Conservation (phyloP, 192 early-diverging fungal genomes). For the Phycomyces blakesleeanus region DNA sequence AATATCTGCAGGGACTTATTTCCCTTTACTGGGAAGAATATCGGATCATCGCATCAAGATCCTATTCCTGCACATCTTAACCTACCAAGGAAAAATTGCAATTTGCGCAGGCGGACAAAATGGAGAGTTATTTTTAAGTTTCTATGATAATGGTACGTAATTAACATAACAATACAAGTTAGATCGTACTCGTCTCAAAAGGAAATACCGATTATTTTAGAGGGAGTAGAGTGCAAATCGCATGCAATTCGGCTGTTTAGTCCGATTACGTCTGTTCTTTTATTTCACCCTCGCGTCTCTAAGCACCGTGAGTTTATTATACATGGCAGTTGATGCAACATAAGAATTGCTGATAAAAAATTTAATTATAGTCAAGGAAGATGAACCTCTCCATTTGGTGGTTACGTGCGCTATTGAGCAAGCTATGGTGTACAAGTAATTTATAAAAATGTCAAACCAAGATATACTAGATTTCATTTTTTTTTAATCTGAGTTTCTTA, state of each 20-base stretch:
- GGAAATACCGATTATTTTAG: background rate
- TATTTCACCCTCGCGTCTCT: slow-evolving; percentile 23
- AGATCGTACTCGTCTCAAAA: background rate
- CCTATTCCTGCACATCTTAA: slow-evolving; percentile 29
- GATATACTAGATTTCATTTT: background rate
- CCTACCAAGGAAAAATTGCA: slow-evolving; percentile 9
- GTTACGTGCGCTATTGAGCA: slow-evolving; percentile 57
- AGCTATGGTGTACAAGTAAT: slow-evolving; percentile 49
- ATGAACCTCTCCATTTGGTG: slow-evolving; percentile 41
- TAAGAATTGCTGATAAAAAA: no score
- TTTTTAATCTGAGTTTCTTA: slow-evolving; percentile 11
- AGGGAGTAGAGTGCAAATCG: slow-evolving; percentile 21
- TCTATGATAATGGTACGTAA: slow-evolving; percentile 24
- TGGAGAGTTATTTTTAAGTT: slow-evolving; percentile 31
- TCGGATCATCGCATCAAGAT: slow-evolving; percentile 22
- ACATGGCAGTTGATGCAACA: no score
- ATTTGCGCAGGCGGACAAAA: slow-evolving; percentile 34
- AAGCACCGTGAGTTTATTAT: background rate
- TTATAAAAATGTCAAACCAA: background rate
- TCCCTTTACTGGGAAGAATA: slow-evolving; percentile 27
- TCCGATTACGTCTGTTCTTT: slow-evolving; percentile 33
- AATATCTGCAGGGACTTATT: slow-evolving; percentile 12
- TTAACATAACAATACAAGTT: background rate
- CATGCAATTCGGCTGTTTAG: slow-evolving; percentile 29
- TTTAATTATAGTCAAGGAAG: background rate